Evolutionary conservation across 208 protist species (phyloP).

Genomic region (Phytomonas sp.): DNA sequence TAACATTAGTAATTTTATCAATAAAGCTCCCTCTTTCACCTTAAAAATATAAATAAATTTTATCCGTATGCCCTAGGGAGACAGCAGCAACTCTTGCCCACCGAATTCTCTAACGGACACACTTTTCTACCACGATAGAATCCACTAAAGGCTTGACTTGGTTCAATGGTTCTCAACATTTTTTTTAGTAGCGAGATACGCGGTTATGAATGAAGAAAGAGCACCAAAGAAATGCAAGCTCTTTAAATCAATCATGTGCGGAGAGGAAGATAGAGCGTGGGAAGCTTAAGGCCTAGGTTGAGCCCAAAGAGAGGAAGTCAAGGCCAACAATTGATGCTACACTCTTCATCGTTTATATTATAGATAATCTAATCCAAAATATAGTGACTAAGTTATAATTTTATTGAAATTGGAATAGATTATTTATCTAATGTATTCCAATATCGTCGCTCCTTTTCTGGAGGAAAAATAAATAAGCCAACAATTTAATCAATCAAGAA

Average conservation of each 20-base stretch:
- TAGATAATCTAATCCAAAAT: not conserved
- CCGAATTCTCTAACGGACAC: not conserved
- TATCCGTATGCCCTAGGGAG: not conserved
- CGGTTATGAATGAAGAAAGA: not conserved
- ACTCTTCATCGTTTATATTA: not conserved
- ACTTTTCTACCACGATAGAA: not conserved
- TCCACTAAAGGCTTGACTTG: not conserved
- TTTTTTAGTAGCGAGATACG: not conserved
- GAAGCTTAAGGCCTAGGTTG: not conserved
- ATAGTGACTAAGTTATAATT: not conserved
- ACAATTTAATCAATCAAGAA: too few relatives aligned
- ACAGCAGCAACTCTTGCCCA: not conserved
- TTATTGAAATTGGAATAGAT: not conserved
- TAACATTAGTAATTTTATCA: conserved; percentile 1
- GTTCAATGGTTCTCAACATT: not conserved
- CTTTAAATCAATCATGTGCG: not conserved
- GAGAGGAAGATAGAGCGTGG: not conserved
- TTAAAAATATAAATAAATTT: too few relatives aligned
- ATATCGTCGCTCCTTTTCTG: not conserved
- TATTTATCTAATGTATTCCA: not conserved
- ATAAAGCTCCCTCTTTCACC: not conserved
- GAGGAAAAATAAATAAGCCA: not conserved
- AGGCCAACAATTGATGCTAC: not conserved
- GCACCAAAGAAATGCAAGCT: not conserved
- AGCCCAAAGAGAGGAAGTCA: not conserved